Conservation (phyloP, 2,329 filamentous ascomycete species). For the Botrytis fragariae region DNA sequence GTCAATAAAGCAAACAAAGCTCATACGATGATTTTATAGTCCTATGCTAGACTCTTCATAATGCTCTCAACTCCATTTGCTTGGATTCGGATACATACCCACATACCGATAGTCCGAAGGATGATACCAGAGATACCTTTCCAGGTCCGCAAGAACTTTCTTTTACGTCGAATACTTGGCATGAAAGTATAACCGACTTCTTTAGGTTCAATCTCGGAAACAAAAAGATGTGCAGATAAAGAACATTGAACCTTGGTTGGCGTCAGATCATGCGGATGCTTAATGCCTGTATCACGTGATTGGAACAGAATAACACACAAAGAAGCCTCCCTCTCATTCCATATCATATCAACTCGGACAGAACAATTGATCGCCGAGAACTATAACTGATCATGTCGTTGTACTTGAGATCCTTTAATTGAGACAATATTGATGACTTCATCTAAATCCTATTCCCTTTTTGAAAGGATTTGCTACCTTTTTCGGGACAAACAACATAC, state of each 20-base stretch:
- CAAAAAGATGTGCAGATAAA: background rate
- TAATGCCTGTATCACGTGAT: background rate
- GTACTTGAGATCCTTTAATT: background rate
- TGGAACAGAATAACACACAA: background rate
- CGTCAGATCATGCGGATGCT: background rate
- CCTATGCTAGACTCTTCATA: background rate
- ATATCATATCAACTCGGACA: background rate
- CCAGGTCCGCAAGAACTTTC: background rate
- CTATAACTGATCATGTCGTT: background rate
- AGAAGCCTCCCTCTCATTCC: background rate
- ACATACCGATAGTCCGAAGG: background rate
- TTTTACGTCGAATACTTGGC: constrained; percentile 4
- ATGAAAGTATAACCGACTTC: background rate
- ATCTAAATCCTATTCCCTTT: background rate
- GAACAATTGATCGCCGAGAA: background rate
- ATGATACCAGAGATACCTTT: background rate
- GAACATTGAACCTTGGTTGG: background rate
- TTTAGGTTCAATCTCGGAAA: constrained; percentile 1
- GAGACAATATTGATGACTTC: constrained; percentile 4
- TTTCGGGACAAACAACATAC: background rate
- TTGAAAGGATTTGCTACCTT: background rate
- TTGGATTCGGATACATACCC: background rate
- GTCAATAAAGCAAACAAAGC: background rate
- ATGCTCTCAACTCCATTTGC: background rate
- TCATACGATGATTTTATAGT: background rate